These are phyloP conservation scores for Goffeauzyma gilvescens DNA, from an alignment of 768 basidiomycete species.

Conservation along the genomic window DNA sequence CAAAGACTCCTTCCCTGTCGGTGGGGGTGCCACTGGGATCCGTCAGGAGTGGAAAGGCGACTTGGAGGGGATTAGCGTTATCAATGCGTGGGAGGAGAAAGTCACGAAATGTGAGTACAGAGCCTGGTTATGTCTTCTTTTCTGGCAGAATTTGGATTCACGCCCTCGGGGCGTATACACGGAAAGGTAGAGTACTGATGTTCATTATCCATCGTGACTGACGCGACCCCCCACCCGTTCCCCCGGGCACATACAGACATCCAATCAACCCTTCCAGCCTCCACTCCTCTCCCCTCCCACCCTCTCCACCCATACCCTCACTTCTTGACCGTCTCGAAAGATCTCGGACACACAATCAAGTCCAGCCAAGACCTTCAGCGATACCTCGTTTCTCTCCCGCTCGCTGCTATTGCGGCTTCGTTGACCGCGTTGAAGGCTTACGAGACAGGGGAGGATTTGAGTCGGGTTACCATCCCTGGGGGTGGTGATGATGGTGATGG, in stretches of 20 bases:
- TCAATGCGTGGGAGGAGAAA: conserved; percentile 22
- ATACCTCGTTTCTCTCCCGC: conserved; percentile 9
- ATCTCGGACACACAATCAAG: conserved; percentile 20
- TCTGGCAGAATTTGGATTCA: not conserved
- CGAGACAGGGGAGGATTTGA: conserved; percentile 6
- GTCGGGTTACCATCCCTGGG: no score
- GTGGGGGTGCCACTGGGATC: conserved; percentile 14
- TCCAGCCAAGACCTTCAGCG: conserved; percentile 26
- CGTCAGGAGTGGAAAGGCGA: conserved; percentile 18
- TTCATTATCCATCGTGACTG: no score
- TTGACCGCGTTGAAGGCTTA: conserved; percentile 6
- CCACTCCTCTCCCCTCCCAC: conserved; percentile 22
- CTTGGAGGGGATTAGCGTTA: conserved; percentile 22
- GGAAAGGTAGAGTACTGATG: no score
- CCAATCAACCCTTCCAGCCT: conserved; percentile 26
- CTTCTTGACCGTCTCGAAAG: conserved; percentile 20
- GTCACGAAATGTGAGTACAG: conserved; percentile 24
- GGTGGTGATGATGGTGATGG: not conserved
- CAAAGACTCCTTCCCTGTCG: conserved; percentile 28
- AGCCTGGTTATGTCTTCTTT: not conserved
- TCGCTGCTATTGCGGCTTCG: conserved; percentile 4
- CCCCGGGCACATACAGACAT: conserved; percentile 12
- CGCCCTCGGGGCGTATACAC: no score
- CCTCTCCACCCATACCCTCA: conserved; percentile 31
- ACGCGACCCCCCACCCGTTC: no score